These are phyloP conservation scores for Microcos paniculata DNA, from an alignment of 345 rosid genomes.

Conservation along the genomic window DNA sequence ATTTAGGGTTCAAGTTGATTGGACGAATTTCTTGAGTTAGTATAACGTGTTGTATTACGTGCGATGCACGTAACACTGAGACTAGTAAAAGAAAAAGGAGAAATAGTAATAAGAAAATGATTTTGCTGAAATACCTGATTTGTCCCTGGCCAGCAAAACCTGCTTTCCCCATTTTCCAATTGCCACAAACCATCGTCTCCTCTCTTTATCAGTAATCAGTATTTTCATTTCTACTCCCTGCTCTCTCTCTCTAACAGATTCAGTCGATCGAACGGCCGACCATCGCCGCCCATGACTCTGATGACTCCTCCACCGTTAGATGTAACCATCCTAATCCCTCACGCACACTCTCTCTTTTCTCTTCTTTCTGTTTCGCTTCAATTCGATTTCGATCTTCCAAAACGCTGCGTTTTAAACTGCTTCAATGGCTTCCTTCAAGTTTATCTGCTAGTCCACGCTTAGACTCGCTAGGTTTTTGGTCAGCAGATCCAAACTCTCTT, in stretches of 20 bases:
- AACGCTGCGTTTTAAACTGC: background rate
- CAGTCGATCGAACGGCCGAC: conserved; percentile 37
- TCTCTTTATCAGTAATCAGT: too few species aligned
- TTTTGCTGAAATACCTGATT: background rate
- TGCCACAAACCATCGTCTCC: background rate
- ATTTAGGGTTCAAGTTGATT: too few species aligned
- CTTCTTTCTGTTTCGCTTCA: background rate
- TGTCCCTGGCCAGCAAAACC: background rate
- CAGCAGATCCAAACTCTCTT: background rate
- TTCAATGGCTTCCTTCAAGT: background rate
- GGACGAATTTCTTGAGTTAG: too few species aligned
- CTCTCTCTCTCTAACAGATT: conserved; percentile 2
- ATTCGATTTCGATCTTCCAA: background rate
- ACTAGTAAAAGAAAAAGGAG: too few species aligned
- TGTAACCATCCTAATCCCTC: conserved; percentile 40
- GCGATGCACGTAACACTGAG: too few species aligned
- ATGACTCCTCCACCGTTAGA: conserved; percentile 80
- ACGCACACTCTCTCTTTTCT: background rate
- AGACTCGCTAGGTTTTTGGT: conserved; percentile 28
- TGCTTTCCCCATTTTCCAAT: background rate
- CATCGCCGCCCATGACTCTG: conserved; percentile 62
- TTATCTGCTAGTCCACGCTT: background rate
- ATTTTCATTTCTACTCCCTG: background rate
- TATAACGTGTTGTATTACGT: too few species aligned
- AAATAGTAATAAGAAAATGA: background rate